These are phyloP conservation scores for Trichoderma atrobrunneum DNA, from an alignment of 2,329 filamentous ascomycete species.

Conservation along the genomic window DNA sequence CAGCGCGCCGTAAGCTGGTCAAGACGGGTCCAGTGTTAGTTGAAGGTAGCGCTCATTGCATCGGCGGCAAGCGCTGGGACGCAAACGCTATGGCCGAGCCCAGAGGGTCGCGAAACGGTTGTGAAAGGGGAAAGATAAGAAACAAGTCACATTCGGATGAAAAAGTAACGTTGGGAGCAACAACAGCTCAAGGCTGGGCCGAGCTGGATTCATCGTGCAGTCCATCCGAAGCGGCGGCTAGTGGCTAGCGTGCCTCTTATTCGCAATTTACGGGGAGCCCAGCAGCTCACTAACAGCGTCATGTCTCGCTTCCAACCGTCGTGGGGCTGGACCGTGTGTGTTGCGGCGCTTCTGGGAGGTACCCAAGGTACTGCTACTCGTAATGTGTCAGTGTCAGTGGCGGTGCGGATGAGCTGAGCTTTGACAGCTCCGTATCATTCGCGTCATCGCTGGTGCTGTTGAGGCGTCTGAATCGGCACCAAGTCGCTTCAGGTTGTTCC, in stretches of 20 bases:
- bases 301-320: not conserved
- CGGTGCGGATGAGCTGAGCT: not conserved
- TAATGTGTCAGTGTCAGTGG: not conserved
- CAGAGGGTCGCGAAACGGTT: not conserved
- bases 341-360: not conserved
- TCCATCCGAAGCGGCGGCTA: constrained; percentile 6
- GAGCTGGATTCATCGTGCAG: not conserved
- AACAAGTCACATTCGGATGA: not conserved
- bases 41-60: not conserved
- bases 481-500: not conserved
- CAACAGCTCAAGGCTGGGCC: not conserved
- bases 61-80: not conserved
- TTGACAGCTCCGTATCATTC: not conserved
- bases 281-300: not conserved
- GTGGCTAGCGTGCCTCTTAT: constrained; percentile 4
- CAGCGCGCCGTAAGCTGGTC: not conserved
- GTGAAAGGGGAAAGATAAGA: not conserved
- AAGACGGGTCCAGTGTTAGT: not conserved
- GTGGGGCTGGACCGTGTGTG: not conserved
- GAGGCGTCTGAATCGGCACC: not conserved
- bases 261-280: not conserved
- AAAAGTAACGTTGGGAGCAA: not conserved
- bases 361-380: not conserved
- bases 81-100: not conserved
- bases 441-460: not conserved